phyloP scores from a whole-genome alignment of 768 basidiomycete genomes.

The Dioszegia aurantiaca region DNA sequence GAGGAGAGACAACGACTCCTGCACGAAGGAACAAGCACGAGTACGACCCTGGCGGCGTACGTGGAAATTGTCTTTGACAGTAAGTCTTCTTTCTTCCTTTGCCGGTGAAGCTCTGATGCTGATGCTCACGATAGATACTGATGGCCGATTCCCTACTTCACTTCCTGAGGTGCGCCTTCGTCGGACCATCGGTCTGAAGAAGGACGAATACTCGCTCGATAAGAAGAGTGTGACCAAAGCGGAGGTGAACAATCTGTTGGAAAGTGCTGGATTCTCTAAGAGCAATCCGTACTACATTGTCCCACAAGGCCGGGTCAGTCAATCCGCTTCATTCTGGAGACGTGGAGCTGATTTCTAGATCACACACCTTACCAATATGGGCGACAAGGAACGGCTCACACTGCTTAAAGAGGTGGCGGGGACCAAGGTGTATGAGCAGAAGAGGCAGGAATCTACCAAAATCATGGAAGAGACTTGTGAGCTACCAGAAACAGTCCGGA shows the following conservation, averaged over 20 bases:
- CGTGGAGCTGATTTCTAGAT: conserved; percentile 64
- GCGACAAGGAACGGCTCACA: conserved; percentile 86
- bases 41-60: conserved; percentile 86
- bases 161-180: conserved; percentile 82
- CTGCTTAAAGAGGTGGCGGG: conserved; percentile 98
- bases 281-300: conserved; percentile 99
- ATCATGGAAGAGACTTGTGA: conserved; percentile 87
- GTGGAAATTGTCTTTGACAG: conserved; percentile 97
- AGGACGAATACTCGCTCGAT: conserved; percentile 96
- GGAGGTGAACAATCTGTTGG: conserved; percentile 94
- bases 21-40: conserved; percentile 85
- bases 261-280: conserved; percentile 94
- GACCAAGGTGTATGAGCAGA: conserved; percentile 95
- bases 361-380: conserved; percentile 92
- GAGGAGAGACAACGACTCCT: conserved; percentile 91
- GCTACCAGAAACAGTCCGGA: neutral
- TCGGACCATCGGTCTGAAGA: conserved; percentile 93
- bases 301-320: conserved; percentile 86
- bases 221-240: conserved; percentile 93
- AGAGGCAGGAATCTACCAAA: conserved; percentile 82
- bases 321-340: neutral
- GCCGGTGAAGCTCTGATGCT: neutral
- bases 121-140: conserved; percentile 60
- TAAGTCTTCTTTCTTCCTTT: conserved; percentile 26
- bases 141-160: conserved; percentile 89